These are phyloP conservation scores for Begonia masoniana DNA, from an alignment of 306 rosid genomes.

Conservation along the genomic window DNA sequence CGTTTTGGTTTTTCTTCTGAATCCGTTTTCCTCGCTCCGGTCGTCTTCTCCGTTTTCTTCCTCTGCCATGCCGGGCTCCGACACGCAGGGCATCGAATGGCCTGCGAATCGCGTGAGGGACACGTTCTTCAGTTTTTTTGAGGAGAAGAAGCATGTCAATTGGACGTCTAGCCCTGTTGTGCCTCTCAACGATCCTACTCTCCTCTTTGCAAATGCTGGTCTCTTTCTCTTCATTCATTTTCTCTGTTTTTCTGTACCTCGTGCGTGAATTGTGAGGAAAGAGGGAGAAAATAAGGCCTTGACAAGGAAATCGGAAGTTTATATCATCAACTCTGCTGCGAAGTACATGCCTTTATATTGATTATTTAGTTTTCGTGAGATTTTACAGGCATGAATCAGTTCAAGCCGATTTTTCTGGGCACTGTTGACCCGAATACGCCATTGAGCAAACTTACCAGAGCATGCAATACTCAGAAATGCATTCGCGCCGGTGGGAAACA, in stretches of 20 bases:
- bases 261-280: background rate
- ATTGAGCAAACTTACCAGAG: constrained; percentile 72
- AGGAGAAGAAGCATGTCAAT: constrained; percentile 36
- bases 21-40: background rate
- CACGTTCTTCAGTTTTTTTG: constrained; percentile 36
- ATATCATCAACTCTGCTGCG: too few species aligned
- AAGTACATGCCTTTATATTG: background rate
- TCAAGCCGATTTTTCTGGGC: constrained; percentile 90
- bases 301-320: background rate
- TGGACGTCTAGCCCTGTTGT: constrained; percentile 86
- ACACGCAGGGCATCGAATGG: constrained; percentile 27
- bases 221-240: background rate
- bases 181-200: constrained; percentile 80
- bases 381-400: constrained; percentile 85
- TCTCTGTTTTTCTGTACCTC: background rate
- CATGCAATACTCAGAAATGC: constrained; percentile 88
- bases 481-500: constrained; percentile 97
- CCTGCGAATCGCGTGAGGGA: constrained; percentile 34
- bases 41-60: constrained; percentile 8
- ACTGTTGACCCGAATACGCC: constrained; percentile 73
- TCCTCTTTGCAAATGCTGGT: constrained; percentile 92
- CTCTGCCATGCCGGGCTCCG: constrained; percentile 13
- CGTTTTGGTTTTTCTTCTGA: background rate
- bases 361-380: background rate
- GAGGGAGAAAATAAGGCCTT: background rate